Evolutionary conservation across 176 grass and related monocot genomes (phyloP).

Genomic region (Hordeum vulgare): MorexV3_pseudomolecules_assembly NC_058519.1:310350189-310350688

Average conservation of each 20-base stretch:
- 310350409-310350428: not conserved
- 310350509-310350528: not conserved
- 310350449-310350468: slow-evolving; percentile 1
- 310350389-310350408: too few relatives aligned
- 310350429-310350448: not conserved
- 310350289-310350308: too few relatives aligned
- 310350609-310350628: not conserved
- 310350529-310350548: not conserved
- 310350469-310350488: not conserved
- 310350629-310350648: not conserved
- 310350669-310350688: not conserved
- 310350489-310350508: not conserved
- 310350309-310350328: too few relatives aligned
- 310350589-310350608: not conserved
- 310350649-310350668: not conserved
- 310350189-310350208: too few relatives aligned
- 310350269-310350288: too few relatives aligned
- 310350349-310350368: too few relatives aligned
- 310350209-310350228: too few relatives aligned
- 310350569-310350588: not conserved
- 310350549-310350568: not conserved
- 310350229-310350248: too few relatives aligned
- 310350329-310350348: too few relatives aligned
- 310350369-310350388: too few relatives aligned
- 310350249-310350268: too few relatives aligned